Evolutionary conservation across 345 rosid species (phyloP).

Genomic region (Laguncularia racemosa): DNA sequence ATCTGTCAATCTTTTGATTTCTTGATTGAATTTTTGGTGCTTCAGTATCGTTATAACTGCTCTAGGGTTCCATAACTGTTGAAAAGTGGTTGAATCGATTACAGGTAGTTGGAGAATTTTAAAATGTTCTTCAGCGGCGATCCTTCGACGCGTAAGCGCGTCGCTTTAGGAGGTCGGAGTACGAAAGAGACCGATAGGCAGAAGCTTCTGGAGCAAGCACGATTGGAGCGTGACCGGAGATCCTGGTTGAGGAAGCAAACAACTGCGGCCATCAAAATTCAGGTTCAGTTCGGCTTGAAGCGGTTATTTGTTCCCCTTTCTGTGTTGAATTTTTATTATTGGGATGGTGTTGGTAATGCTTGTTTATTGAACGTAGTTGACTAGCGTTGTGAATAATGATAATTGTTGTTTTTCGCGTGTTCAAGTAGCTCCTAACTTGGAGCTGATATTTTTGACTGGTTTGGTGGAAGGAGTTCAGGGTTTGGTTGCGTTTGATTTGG

Average conservation of each 20-base stretch:
- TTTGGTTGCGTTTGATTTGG: too few species aligned
- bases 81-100: background rate
- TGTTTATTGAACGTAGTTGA: too few species aligned
- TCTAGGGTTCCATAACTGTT: background rate
- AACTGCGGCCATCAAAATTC: conserved; percentile 71
- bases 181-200: conserved; percentile 91
- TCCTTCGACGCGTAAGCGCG: conserved; percentile 87
- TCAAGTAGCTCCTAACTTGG: too few species aligned
- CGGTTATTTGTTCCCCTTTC: background rate
- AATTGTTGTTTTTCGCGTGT: too few species aligned
- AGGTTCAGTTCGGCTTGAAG: conserved; percentile 32
- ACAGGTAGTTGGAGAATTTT: background rate
- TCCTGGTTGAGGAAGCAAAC: conserved; percentile 65
- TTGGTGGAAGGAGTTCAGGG: too few species aligned
- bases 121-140: conserved; percentile 95
- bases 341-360: too few species aligned
- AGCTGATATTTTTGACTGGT: too few species aligned
- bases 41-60: background rate
- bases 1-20: too few species aligned
- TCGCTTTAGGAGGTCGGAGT: conserved; percentile 97
- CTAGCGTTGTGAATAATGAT: too few species aligned
- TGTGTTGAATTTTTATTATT: background rate
- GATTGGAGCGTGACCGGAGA: conserved; percentile 86
- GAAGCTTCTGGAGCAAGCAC: conserved; percentile 92
- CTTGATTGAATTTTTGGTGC: too few species aligned